Base-by-base conservation (phyloP, 2,329 filamentous ascomycete genomes). In the Fusarium setosum region DNA sequence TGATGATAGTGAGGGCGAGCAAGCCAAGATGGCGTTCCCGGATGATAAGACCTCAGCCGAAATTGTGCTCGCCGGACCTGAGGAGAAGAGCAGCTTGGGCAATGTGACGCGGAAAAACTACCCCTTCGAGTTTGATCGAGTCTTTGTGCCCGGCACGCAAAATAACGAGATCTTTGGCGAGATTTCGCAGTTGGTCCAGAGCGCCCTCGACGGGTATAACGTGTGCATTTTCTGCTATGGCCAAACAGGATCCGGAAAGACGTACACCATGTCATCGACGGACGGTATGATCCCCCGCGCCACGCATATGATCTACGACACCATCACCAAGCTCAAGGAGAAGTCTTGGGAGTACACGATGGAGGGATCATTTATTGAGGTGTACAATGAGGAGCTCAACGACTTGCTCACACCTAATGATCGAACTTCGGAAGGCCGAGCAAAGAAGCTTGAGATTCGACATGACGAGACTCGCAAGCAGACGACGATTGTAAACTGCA, bases 151-250 rank as follows among this genome's bases (percentile, higher is more conserved):
- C 0, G 79, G 82, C 0, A 88, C 90, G 2, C 86, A 90, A 68
- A 99, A 99, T 74, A 84, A 88, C 17, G 91, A 97, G 67, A 90
- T 99, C 1, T 99, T 99, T 75, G 93, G 92, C 55, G 96, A 99
- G 75, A 98, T 98, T 74, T 96, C 93, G 56, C 96, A 99, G 75
- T 87, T 99, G 31, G 94, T 99, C 2, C 96, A 99, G 79, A 97
- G 93, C 70, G 96, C 96, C 0, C 84, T 99, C 35, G 96, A 99
- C 73, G 96, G 96, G 2, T 99, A 97, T 82, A 99, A 98, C 70
- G 96, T 99, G 50, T 98, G 95, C 79, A 98, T 99, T 65, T 97
- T 99, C 80, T 97, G 94, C 75, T 99, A 99, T 74, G 96, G 96
- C 40, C 96, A 99, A 78, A 99, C 96, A 0, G 96, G 96, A 4